phyloP scores from a whole-genome alignment of 768 basidiomycete species.

The Termitomyces sp. region DNA sequence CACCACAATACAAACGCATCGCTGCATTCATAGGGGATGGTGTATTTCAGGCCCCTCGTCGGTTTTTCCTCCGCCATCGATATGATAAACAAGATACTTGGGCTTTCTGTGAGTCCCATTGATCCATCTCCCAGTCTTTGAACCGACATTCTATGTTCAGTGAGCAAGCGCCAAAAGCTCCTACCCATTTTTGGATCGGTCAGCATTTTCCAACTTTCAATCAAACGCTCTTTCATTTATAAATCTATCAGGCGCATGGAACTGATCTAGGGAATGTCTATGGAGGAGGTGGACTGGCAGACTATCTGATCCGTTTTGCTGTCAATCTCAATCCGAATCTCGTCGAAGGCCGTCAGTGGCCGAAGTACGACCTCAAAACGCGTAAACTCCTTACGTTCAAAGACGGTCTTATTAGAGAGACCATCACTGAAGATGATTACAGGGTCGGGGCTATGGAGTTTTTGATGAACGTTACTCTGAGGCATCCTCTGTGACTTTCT shows the following conservation, averaged over 20 bases:
- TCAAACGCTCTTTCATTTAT: conserved; percentile 6
- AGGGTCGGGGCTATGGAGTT: conserved; percentile 33
- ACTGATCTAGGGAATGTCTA: conserved; percentile 40
- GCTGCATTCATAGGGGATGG: conserved; percentile 47
- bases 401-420: conserved; percentile 27
- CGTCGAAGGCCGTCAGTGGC: conserved; percentile 33
- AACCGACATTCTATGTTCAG: not conserved
- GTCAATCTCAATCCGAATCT: conserved; percentile 41
- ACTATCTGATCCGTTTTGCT: conserved; percentile 43
- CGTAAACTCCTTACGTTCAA: conserved; percentile 38
- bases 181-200: conserved; percentile 34
- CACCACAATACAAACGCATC: conserved; percentile 46
- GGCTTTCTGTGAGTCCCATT: conserved; percentile 31
- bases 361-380: conserved; percentile 31
- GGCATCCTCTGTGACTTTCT: conserved; percentile 22
- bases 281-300: conserved; percentile 35
- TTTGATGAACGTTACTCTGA: conserved; percentile 27
- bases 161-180: conserved; percentile 3
- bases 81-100: conserved; percentile 38
- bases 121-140: not conserved
- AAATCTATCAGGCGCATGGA: conserved; percentile 30
- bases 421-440: conserved; percentile 38
- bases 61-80: conserved; percentile 36
- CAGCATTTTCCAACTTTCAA: conserved; percentile 9
- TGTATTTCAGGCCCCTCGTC: conserved; percentile 44